Evolutionary conservation across 345 rosid species (phyloP).

Genomic region (Aquilaria sinensis): DNA sequence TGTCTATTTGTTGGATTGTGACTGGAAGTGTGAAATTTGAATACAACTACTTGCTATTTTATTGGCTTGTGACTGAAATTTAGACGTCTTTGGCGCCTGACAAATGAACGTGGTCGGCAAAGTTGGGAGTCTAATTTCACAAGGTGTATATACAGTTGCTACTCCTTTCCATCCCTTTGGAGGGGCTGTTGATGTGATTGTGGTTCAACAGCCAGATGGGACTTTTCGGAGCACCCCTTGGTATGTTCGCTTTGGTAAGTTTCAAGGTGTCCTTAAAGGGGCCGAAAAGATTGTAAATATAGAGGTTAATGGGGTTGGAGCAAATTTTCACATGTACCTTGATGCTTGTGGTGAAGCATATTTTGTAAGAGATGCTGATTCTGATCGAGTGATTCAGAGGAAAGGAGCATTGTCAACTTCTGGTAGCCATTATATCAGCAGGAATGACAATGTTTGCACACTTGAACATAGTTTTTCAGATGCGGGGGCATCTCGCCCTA

Average conservation of each 20-base stretch:
- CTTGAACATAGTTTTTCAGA: conserved; percentile 66
- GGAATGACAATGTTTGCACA: conserved; percentile 14
- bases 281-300: conserved; percentile 66
- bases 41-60: conserved; percentile 7
- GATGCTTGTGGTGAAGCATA: conserved; percentile 86
- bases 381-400: conserved; percentile 25
- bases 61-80: neutral
- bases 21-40: conserved; percentile 1
- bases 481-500: conserved; percentile 29
- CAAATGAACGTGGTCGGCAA: conserved; percentile 76
- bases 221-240: conserved; percentile 73
- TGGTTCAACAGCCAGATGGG: conserved; percentile 77
- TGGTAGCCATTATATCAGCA: conserved; percentile 16
- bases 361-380: conserved; percentile 58
- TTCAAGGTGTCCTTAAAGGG: conserved; percentile 86
- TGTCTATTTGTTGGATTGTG: conserved; percentile 4
- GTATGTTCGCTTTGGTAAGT: conserved; percentile 85
- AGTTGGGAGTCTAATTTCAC: conserved; percentile 72
- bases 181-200: conserved; percentile 85
- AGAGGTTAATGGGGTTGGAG: conserved; percentile 60
- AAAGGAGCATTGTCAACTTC: conserved; percentile 16
- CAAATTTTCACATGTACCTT: conserved; percentile 73
- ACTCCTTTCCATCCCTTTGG: conserved; percentile 92
- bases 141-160: conserved; percentile 76
- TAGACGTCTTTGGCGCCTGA: conserved; percentile 4